phyloP scores from a whole-genome alignment of 78 protist species.

The Monocercomonoides exilis region DNA sequence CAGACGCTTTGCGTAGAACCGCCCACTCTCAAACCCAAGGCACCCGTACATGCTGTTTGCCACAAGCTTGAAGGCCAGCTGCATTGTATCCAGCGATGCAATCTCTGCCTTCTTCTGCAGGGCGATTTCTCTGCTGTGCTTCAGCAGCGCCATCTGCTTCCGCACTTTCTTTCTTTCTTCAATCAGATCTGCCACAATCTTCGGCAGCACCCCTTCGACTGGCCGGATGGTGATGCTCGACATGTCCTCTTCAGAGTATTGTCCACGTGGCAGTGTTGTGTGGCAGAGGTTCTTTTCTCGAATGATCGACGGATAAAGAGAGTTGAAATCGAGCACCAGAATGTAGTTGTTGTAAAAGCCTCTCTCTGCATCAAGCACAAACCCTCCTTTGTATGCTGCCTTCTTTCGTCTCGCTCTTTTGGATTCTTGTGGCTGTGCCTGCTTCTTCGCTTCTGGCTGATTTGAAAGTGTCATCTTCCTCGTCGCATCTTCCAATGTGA shows the following conservation, averaged over 20 bases:
- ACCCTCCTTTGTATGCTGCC: conserved; percentile 72
- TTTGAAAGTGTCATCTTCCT: background rate
- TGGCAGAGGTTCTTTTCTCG: conserved; percentile 94
- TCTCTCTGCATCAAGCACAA: conserved; percentile 85
- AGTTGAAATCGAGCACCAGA: conserved; percentile 95
- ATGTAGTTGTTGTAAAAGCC: conserved; percentile 85
- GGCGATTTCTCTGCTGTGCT: background rate
- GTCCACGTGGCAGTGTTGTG: conserved; percentile 73
- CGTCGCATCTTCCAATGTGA: background rate
- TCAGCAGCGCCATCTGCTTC: background rate
- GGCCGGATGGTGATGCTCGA: background rate
- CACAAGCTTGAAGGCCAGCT: conserved; percentile 74
- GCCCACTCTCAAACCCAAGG: conserved; percentile 78
- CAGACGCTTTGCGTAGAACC: conserved; percentile 90
- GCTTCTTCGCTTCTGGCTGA: background rate
- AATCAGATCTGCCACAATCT: conserved; percentile 20
- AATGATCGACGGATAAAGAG: conserved; percentile 96
- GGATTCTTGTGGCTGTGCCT: background rate
- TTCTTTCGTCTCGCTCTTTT: conserved; percentile 3
- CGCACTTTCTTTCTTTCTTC: conserved; percentile 13
- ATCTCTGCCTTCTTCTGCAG: background rate
- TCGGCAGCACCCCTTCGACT: conserved; percentile 33
- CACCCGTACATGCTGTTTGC: conserved; percentile 97
- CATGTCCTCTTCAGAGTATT: background rate
- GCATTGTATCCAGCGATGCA: conserved; percentile 31